Evolutionary conservation across 2,329 filamentous ascomycete species (phyloP).

Genomic region (Colletotrichum sp.): DNA sequence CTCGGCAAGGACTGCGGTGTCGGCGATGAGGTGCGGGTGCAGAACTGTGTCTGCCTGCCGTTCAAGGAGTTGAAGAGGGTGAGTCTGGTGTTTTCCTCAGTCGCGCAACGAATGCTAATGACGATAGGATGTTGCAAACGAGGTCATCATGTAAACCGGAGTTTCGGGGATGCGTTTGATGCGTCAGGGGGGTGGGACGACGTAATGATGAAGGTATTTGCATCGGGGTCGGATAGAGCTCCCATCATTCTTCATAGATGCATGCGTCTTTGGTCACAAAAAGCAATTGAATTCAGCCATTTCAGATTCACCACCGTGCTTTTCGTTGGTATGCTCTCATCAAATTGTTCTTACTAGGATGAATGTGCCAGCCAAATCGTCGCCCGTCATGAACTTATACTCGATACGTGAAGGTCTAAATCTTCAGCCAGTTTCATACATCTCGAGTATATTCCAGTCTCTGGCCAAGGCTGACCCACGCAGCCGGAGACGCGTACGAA

Average conservation of each 20-base stretch:
- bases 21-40: conserved; percentile 91
- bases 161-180: neutral
- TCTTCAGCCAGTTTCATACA: neutral
- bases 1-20: conserved; percentile 95
- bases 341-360: neutral
- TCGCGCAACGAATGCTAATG: conserved; percentile 28
- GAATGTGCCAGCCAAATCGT: neutral
- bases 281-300: conserved; percentile 20
- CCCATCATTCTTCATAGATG: conserved; percentile 16
- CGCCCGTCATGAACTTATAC: neutral
- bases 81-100: conserved; percentile 41
- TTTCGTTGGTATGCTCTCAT: neutral
- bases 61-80: conserved; percentile 98
- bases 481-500: neutral
- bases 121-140: conserved; percentile 79
- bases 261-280: conserved; percentile 22
- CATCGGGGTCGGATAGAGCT: conserved; percentile 16
- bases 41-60: conserved; percentile 97
- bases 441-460: neutral
- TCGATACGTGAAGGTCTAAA: neutral
- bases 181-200: neutral
- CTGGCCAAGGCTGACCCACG: neutral
- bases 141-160: conserved; percentile 83
- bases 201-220: conserved; percentile 15
- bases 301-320: neutral